These are phyloP conservation scores for Mortierella sp. DNA, from an alignment of 371 early-diverging fungal genomes.

Conservation along the genomic window DNA sequence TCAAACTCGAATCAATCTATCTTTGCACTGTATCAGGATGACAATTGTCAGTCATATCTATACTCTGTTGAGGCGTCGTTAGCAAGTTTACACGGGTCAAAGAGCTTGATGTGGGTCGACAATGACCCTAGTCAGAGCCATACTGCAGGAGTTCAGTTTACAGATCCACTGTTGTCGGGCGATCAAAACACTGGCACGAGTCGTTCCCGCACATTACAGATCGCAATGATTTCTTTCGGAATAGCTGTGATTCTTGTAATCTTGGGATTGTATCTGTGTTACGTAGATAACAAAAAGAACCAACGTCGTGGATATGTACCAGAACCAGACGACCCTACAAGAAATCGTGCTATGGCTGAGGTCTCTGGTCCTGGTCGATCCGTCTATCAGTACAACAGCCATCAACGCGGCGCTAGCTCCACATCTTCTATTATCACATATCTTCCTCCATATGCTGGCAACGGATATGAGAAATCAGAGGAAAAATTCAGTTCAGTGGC, in stretches of 20 bases:
- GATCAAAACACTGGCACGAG: neutral
- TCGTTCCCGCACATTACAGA: conserved; percentile 1
- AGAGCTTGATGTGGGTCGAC: conserved; percentile 20
- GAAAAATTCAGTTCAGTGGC: neutral
- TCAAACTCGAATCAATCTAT: conserved; percentile 16
- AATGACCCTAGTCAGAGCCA: conserved; percentile 3
- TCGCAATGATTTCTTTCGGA: conserved; percentile 9
- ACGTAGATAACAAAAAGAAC: conserved; percentile 24
- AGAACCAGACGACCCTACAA: conserved; percentile 17
- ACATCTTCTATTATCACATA: conserved; percentile 22
- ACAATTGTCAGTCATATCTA: conserved; percentile 24
- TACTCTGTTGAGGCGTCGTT: conserved; percentile 28
- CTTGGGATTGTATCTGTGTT: conserved; percentile 27
- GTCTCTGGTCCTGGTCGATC: conserved; percentile 24
- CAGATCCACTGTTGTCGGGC: conserved; percentile 6
- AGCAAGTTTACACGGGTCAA: conserved; percentile 15
- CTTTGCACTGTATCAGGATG: conserved; percentile 40
- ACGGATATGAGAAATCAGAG: conserved; percentile 2
- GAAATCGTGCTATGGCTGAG: conserved; percentile 26
- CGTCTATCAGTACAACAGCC: conserved; percentile 25
- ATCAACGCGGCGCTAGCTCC: conserved; percentile 14
- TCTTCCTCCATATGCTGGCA: conserved; percentile 29
- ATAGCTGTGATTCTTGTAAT: neutral
- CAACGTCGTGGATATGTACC: conserved; percentile 18
- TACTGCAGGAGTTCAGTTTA: conserved; percentile 19